Evolutionary conservation across 1,284 basidiomycete species (phyloP).

Genomic region (Irpex sp.): DNA sequence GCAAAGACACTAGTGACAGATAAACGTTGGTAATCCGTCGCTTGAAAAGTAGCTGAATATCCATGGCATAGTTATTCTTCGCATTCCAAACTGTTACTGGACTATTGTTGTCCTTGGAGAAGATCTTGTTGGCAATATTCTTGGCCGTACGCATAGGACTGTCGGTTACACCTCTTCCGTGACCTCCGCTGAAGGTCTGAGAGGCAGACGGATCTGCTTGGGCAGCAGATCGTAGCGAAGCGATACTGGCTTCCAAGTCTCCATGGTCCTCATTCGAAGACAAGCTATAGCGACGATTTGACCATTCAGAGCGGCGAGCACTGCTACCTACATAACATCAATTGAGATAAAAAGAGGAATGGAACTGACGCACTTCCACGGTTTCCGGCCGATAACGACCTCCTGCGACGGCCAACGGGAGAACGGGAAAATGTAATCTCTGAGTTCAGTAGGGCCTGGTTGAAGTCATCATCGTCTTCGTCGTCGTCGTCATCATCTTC

Average conservation of each 20-base stretch:
- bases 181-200: conserved; percentile 3
- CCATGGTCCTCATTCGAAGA: conserved; percentile 48
- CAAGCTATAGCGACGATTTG: conserved; percentile 44
- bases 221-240: conserved; percentile 29
- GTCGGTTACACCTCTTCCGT: conserved; percentile 25
- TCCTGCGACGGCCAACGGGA: conserved; percentile 22
- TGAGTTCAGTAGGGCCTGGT: conserved; percentile 20
- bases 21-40: conserved; percentile 88
- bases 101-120: conserved; percentile 48
- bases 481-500: conserved; percentile 63
- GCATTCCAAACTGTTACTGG: conserved; percentile 75
- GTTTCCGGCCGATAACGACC: conserved; percentile 6
- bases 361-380: conserved; percentile 30
- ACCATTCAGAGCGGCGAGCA: conserved; percentile 19
- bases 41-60: conserved; percentile 89
- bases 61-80: conserved; percentile 82
- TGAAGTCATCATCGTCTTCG: conserved; percentile 44
- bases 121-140: conserved; percentile 44
- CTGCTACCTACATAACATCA: background rate
- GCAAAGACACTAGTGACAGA: conserved; percentile 79
- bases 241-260: conserved; percentile 40
- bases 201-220: conserved; percentile 9
- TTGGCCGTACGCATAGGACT: conserved; percentile 39
- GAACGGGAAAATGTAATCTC: conserved; percentile 19
- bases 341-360: background rate